phyloP scores from a whole-genome alignment of 192 early-diverging fungal genomes.

The Coemansia sp. region DNA sequence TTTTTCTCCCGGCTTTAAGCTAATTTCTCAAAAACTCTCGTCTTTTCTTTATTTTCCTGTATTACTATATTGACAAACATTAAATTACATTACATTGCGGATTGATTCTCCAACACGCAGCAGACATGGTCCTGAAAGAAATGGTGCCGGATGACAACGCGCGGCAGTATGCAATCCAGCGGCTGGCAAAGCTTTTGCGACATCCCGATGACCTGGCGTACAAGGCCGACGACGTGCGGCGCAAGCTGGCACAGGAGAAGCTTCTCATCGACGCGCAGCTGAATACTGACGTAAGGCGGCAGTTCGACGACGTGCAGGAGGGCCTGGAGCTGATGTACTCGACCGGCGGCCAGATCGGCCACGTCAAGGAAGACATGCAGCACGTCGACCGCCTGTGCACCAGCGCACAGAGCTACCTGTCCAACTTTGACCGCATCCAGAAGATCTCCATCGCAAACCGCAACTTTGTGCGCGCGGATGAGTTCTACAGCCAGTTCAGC shows the following conservation, averaged over 20 bases:
- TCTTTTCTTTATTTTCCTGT: too few species aligned
- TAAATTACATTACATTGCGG: too few species aligned
- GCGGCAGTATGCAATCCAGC: conserved; percentile 74
- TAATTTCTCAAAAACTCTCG: too few species aligned
- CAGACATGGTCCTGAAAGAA: conserved; percentile 25
- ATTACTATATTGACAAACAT: too few species aligned
- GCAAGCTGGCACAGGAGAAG: conserved; percentile 86
- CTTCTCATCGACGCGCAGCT: conserved; percentile 93
- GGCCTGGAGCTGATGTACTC: conserved; percentile 76
- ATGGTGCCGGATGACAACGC: conserved; percentile 46
- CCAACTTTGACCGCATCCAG: conserved; percentile 87
- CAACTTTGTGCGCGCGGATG: conserved; percentile 90
- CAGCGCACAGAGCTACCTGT: conserved; percentile 81
- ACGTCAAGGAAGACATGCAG: conserved; percentile 73
- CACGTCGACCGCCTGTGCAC: conserved; percentile 84
- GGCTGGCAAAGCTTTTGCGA: conserved; percentile 79
- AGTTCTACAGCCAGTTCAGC: conserved; percentile 84
- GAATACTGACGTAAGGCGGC: conserved; percentile 88
- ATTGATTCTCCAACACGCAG: neutral
- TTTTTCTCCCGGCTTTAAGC: too few species aligned
- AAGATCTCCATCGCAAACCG: conserved; percentile 92
- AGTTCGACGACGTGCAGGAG: conserved; percentile 87
- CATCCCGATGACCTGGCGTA: conserved; percentile 94
- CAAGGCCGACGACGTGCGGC: conserved; percentile 75
- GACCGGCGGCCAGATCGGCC: conserved; percentile 63